Evolutionary conservation across 495 filamentous ascomycete species (phyloP).

Genomic region (Neurospora sp.): DNA sequence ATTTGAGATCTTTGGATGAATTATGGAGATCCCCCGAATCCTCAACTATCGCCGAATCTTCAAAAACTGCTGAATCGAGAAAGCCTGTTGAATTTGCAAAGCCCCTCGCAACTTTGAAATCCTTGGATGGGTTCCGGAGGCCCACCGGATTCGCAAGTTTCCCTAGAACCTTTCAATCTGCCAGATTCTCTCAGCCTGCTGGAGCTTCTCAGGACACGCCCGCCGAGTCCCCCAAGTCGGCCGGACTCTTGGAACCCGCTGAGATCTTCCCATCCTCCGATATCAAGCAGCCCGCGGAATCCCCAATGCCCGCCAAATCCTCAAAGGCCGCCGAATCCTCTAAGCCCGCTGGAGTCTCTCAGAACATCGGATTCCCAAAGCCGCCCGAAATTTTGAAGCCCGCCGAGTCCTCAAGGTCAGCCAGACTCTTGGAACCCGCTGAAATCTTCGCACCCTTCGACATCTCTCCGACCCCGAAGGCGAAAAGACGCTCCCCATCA

Average conservation of each 20-base stretch:
- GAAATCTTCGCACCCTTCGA: background rate
- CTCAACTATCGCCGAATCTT: background rate
- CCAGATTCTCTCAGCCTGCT: background rate
- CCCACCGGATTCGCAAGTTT: background rate
- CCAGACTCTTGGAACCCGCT: background rate
- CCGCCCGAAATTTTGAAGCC: background rate
- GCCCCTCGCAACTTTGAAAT: background rate
- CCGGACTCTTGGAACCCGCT: background rate
- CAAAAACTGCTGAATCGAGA: background rate
- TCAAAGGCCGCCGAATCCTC: background rate
- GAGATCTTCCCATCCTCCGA: background rate
- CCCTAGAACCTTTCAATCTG: background rate
- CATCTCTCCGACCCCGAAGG: background rate
- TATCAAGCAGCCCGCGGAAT: background rate
- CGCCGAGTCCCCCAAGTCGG: background rate
- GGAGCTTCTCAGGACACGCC: background rate
- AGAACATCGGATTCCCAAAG: background rate
- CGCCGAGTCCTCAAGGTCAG: background rate
- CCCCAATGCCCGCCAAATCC: background rate
- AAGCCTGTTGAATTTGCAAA: background rate
- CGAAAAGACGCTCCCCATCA: background rate
- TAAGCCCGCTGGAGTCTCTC: background rate
- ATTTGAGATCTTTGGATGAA: background rate
- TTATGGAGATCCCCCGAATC: background rate
- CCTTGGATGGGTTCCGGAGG: background rate